Evolutionary conservation across 2,329 filamentous ascomycete species (phyloP).

Genomic region (Tolypocladium album): DNA sequence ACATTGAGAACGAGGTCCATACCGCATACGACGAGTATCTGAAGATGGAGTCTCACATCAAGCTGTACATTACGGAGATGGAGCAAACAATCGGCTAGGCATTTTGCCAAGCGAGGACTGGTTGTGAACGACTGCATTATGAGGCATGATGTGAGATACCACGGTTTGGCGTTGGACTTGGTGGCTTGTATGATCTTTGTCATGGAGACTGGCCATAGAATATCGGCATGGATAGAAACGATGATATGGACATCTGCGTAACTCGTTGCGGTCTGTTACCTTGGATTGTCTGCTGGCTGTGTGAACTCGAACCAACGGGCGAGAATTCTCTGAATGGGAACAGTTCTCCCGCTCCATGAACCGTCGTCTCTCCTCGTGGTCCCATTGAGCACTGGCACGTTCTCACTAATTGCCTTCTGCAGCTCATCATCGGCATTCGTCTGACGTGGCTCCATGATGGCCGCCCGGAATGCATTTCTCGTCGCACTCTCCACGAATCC

Average conservation of each 20-base stretch:
- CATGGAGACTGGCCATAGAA: neutral
- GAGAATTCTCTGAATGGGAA: conserved; percentile 46
- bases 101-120: neutral
- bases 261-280: neutral
- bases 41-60: conserved; percentile 96
- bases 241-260: neutral
- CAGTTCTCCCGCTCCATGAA: conserved; percentile 46
- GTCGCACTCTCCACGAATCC: conserved; percentile 50
- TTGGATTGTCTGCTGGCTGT: neutral
- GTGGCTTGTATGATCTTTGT: neutral
- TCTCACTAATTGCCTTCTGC: conserved; percentile 33
- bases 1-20: conserved; percentile 90
- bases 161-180: neutral
- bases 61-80: conserved; percentile 98
- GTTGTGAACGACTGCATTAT: neutral
- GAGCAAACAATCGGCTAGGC: conserved; percentile 61
- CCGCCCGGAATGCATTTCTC: conserved; percentile 29
- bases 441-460: conserved; percentile 35
- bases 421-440: conserved; percentile 16
- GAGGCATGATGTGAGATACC: conserved; percentile 1
- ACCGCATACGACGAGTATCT: conserved; percentile 87
- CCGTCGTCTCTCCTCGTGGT: conserved; percentile 39
- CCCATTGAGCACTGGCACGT: conserved; percentile 52
- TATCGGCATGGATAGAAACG: neutral
- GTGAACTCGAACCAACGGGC: conserved; percentile 52